phyloP scores from a whole-genome alignment of 805 yeast species.

The Metschnikowia picachoensis region DNA sequence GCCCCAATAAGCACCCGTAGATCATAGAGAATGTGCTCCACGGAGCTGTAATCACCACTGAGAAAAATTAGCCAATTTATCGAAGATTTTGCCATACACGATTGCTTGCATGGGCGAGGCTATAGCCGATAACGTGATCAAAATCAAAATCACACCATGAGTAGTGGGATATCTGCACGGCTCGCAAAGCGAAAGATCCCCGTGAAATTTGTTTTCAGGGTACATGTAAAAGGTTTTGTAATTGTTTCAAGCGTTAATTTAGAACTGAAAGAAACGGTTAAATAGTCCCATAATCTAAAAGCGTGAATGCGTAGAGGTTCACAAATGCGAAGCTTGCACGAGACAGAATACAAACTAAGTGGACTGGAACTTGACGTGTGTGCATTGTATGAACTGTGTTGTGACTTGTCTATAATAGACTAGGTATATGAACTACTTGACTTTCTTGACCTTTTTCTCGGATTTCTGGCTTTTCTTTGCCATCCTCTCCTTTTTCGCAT shows the following conservation, averaged over 20 bases:
- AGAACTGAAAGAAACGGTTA: no score
- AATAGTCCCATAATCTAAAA: no score
- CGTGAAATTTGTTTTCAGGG: neutral
- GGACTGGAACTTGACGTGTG: no score
- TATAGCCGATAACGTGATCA: conserved; percentile 51
- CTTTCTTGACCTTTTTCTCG: conserved; percentile 30
- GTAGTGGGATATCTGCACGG: conserved; percentile 10
- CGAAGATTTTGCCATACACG: conserved; percentile 62
- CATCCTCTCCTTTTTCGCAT: conserved; percentile 47
- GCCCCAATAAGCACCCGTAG: conserved; percentile 27
- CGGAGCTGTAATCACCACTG: conserved; percentile 25
- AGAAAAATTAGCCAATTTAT: conserved; percentile 27
- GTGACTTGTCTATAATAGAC: neutral
- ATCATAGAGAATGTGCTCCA: conserved; percentile 20
- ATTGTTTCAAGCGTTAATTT: neutral
- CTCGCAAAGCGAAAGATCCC: conserved; percentile 14
- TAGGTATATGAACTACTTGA: conserved; percentile 2
- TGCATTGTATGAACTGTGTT: no score
- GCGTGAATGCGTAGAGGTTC: no score
- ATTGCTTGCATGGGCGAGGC: conserved; percentile 61
- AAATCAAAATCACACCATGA: conserved; percentile 14
- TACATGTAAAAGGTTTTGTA: neutral
- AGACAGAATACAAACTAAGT: no score
- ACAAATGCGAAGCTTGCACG: no score
- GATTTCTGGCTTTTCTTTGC: conserved; percentile 38